Base-by-base conservation (phyloP, 116 monocot species). In the Thalassia testudinum region DNA sequence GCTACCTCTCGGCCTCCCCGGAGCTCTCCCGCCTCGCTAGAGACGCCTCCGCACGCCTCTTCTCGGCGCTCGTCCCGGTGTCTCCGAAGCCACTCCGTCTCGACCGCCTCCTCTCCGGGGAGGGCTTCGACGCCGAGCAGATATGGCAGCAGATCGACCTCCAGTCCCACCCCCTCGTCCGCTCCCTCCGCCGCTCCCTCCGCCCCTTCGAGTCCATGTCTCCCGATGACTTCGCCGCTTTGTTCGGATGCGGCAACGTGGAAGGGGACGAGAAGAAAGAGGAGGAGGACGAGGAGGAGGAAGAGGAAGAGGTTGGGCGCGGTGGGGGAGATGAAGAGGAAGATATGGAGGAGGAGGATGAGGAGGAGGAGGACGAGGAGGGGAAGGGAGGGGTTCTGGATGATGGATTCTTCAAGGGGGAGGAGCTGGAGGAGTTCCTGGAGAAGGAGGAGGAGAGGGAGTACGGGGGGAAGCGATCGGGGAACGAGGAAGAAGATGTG, bases 81-180 rank as follows among this genome's bases (percentile, higher is more conserved):
- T 77, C 62, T 24, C 71, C 73, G 5, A 66, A 71, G 38, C n/a
- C 72, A 7, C 62, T 75, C 12, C 75, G 80, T 1, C 27, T 93
- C 24, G 76, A 75, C n/a, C 55, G 38, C 14, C 79, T 93, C 38
- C 61, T 87, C 48, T 59, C 48, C 23, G 78, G 64, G 26, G 80
- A 78, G 5, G 53, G 21, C 29, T 93, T 87, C 49, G 93, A 87
- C 47, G 81, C 81, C 12, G 93, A 86, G 76, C 87, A 87, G n/a
- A n/a, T n/a, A n/a, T n/a, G n/a, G n/a, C n/a, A n/a, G n/a, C n/a
- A n/a, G n/a, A n/a, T n/a, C n/a, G n/a, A n/a, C n/a, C n/a, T n/a
- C n/a, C n/a, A n/a, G n/a, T n/a, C n/a, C n/a, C n/a, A n/a, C n/a
- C n/a, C n/a, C n/a, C n/a, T n/a, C n/a, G n/a, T n/a, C n/a, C n/a